A percentile compares a stretch with the other conserved stretches of the same genome.
phyloP scores from a whole-genome alignment of 257 asterid species.

The Plantago ovata region DNA sequence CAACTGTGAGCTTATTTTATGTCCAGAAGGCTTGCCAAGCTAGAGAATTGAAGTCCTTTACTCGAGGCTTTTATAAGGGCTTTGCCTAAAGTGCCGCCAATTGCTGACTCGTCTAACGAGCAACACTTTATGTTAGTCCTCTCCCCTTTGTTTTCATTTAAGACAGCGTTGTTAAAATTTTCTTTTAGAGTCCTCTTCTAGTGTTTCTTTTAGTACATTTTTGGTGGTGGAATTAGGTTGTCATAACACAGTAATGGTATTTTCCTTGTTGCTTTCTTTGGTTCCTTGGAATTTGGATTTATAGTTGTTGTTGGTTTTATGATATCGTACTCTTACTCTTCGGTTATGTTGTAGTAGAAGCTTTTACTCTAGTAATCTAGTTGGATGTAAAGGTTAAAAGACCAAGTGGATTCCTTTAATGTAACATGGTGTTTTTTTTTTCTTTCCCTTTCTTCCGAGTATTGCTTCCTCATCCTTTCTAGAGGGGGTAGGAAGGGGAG shows the following conservation, averaged over 20 bases:
- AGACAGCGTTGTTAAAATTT: conserved; percentile 38
- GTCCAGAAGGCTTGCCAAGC: conserved; percentile 19
- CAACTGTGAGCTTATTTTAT: conserved; percentile 40
- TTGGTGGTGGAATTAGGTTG: conserved; percentile 21
- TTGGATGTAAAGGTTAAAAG: conserved; percentile 29
- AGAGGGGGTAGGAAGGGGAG: too few species aligned
- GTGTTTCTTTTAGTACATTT: conserved; percentile 33
- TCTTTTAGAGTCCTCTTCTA: conserved; percentile 36
- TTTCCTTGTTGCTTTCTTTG: background rate
- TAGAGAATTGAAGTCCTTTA: conserved; percentile 21
- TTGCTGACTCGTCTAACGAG: conserved; percentile 41
- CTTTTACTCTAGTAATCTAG: conserved; percentile 19
- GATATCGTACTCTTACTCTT: background rate
- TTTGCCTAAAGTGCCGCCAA: conserved; percentile 20
- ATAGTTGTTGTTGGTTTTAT: conserved; percentile 18
- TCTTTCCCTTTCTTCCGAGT: too few species aligned
- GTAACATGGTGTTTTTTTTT: too few species aligned
- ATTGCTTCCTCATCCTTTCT: too few species aligned
- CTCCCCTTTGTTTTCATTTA: conserved; percentile 4
- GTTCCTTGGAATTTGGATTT: background rate
- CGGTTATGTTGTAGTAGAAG: background rate
- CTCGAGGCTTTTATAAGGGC: conserved; percentile 22
- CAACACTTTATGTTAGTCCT: conserved; percentile 27
- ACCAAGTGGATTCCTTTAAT: background rate
- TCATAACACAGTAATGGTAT: conserved; percentile 10